Evolutionary conservation across 148 eudicot species (phyloP), one percentile per base, ranked within the genome.

Genomic region (Beta vulgaris): DNA sequence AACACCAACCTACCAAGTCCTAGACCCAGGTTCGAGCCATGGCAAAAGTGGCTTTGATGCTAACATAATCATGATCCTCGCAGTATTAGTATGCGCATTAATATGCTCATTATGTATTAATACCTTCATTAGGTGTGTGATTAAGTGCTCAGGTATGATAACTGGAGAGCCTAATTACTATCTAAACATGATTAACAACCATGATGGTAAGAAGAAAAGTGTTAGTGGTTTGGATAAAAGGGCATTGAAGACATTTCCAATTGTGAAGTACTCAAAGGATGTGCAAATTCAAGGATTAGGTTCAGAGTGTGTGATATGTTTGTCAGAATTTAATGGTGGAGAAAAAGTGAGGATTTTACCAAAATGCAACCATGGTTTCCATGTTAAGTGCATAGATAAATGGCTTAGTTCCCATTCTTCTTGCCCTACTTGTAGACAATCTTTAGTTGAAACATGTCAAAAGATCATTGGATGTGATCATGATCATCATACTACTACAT

Each of bases 371-470:
- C 98, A 93, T 73, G 97, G 94, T 0, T 93, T 91, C 44, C 98
- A 93, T 53, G 86, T 88, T 29, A 79, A 84, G 23, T 93, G 97
- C 81, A 87, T 93, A 26, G 97, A 93, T 72, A 86, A 82, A 70
- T 93, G 98, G 98, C 86, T 93, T 35, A 81, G 63, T 31, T 88
- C 93, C 0, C 91, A 93, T 77, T 84, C 98, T 11, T 91, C 98
- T 3, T 93, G 98, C 76, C 98, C 98, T 46, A 93, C 92, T 68
- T 93, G 98, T 48, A 82, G 98, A 34, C 88, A 90, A 72, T 88
- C 91, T 73, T 81, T 93, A 23, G 72, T 91, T 26, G 88, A 89
- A 59, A 89, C 93, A 0, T 84, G 89, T 75, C 82, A 89, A 18
- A 91, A 89, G 82, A 89, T 89, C 9, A 84, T 82, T 29, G 83